Evolutionary conservation across 2,329 filamentous ascomycete genomes (phyloP).

Genomic region (Zymoseptoria brevis): DNA sequence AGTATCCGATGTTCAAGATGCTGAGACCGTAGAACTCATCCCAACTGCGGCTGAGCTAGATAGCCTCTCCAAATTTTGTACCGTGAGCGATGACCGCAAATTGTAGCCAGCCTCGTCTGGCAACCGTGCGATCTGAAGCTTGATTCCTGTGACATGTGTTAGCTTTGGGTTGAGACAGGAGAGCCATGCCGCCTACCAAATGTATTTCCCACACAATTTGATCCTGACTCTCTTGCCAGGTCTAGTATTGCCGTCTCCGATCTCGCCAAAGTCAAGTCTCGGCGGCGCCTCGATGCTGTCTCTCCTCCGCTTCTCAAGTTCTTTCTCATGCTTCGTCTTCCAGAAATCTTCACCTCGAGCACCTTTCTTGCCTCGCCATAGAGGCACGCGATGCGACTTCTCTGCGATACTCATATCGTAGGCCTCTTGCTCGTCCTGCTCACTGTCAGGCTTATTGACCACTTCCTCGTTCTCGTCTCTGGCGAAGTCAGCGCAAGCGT

Average conservation of each 20-base stretch:
- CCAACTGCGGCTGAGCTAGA: constrained; percentile 44
- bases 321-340: constrained; percentile 30
- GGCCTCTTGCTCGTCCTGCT: constrained; percentile 16
- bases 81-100: constrained; percentile 46
- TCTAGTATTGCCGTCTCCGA: constrained; percentile 29
- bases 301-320: constrained; percentile 15
- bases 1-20: constrained; percentile 39
- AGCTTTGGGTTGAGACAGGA: neutral
- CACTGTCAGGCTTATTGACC: constrained; percentile 19
- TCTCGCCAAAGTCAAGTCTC: constrained; percentile 32
- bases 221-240: constrained; percentile 36
- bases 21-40: constrained; percentile 45
- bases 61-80: constrained; percentile 38
- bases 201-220: constrained; percentile 41
- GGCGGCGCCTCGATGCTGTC: neutral
- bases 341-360: constrained; percentile 3
- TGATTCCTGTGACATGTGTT: constrained; percentile 31
- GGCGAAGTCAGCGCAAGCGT: constrained; percentile 45
- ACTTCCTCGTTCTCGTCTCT: constrained; percentile 34
- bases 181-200: constrained; percentile 28
- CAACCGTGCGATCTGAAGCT: constrained; percentile 41
- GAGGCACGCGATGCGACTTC: neutral
- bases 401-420: constrained; percentile 11
- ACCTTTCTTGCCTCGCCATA: too few relatives aligned
- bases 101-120: constrained; percentile 43